Evolutionary conservation across 2,329 filamentous ascomycete genomes (phyloP).

Genomic region (Zymoseptoria tritici): DNA sequence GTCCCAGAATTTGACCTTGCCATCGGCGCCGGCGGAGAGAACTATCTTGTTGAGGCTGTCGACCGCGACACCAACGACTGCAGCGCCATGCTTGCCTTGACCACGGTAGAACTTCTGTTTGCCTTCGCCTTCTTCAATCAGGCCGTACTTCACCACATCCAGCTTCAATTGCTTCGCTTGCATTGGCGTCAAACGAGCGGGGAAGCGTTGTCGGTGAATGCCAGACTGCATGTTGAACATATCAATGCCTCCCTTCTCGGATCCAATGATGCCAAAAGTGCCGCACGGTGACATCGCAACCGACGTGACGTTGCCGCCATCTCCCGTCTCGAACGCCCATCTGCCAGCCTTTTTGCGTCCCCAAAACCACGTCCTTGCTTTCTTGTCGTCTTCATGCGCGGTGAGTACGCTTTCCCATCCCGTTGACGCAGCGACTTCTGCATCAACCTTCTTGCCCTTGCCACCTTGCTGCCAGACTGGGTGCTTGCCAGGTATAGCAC

Average conservation of each 20-base stretch:
- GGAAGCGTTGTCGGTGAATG: conserved; percentile 78
- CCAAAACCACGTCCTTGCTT: conserved; percentile 96
- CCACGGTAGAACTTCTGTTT: conserved; percentile 39
- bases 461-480: conserved; percentile 73
- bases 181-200: conserved; percentile 65
- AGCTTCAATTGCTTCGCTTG: conserved; percentile 71
- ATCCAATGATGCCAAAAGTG: conserved; percentile 87
- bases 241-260: conserved; percentile 72
- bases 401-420: conserved; percentile 98
- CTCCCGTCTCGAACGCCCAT: conserved; percentile 84
- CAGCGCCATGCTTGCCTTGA: conserved; percentile 67
- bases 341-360: conserved; percentile 85
- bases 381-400: conserved; percentile 76
- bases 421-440: conserved; percentile 67
- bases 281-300: conserved; percentile 87
- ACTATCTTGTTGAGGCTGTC: conserved; percentile 83
- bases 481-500: conserved; percentile 68
- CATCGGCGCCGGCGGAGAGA: conserved; percentile 81
- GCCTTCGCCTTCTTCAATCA: conserved; percentile 33
- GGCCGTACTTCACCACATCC: conserved; percentile 36
- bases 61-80: conserved; percentile 78
- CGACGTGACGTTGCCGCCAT: conserved; percentile 71
- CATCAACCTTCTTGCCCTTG: conserved; percentile 55
- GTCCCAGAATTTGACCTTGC: conserved; percentile 96
- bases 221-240: conserved; percentile 98